A percentile compares a stretch with the other conserved stretches of the same genome.
These are phyloP conservation scores for Rachicladosporium sp. DNA, from an alignment of 2,329 filamentous ascomycete genomes.

Conservation along the genomic window DNA sequence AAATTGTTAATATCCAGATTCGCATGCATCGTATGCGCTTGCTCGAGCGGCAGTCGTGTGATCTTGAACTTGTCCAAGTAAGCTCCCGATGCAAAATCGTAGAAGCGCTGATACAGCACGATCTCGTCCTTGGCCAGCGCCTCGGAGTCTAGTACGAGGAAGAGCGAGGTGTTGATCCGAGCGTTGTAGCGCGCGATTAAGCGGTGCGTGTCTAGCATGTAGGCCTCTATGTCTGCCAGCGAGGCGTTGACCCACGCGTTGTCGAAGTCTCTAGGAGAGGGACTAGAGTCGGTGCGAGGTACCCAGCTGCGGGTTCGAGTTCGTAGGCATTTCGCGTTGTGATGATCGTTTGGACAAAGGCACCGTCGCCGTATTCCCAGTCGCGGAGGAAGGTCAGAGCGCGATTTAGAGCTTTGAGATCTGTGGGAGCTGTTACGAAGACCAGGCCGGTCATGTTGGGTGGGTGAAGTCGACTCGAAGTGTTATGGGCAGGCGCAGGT, in stretches of 20 bases:
- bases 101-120: background rate
- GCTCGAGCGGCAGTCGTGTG: slow-evolving; percentile 7
- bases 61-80: slow-evolving; percentile 5
- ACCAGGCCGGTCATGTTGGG: slow-evolving; percentile 2
- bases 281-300: background rate
- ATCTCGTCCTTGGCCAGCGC: background rate
- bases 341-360: slow-evolving; percentile 5
- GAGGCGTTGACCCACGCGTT: slow-evolving; percentile 7
- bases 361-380: slow-evolving; percentile 3
- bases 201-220: slow-evolving; percentile 4
- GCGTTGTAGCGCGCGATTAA: background rate
- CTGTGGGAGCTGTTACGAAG: slow-evolving; percentile 10
- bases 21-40: slow-evolving; percentile 5
- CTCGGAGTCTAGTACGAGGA: slow-evolving; percentile 6
- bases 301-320: background rate
- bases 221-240: slow-evolving; percentile 8
- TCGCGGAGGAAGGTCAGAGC: slow-evolving; percentile 9
- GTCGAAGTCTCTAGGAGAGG: background rate
- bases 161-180: slow-evolving; percentile 2
- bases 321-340: slow-evolving; percentile 5
- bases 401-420: slow-evolving; percentile 8
- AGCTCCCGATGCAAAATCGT: background rate
- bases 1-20: slow-evolving; percentile 12
- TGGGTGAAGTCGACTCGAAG: background rate
- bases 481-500: too few relatives aligned